Evolutionary conservation across 345 rosid genomes (phyloP).

Genomic region (Hibiscus trionum): DNA sequence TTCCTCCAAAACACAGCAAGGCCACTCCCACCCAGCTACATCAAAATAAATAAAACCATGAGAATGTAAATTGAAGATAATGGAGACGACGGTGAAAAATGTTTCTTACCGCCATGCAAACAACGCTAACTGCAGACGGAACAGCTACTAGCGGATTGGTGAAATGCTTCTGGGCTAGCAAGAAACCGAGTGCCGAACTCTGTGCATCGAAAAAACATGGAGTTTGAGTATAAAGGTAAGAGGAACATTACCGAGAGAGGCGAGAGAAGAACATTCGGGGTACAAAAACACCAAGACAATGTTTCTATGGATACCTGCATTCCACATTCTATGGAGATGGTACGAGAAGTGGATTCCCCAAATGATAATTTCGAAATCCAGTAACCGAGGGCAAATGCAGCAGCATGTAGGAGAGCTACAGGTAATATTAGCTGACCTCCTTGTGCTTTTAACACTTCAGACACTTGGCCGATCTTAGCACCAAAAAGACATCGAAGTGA

Average conservation of each 20-base stretch:
- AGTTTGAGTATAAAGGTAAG: background rate
- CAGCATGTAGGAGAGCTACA: slow-evolving; percentile 71
- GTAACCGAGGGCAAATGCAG: slow-evolving; percentile 87
- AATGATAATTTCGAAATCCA: slow-evolving; percentile 74
- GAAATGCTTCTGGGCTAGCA: slow-evolving; percentile 91
- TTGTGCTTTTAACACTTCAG: slow-evolving; percentile 83
- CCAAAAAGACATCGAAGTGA: slow-evolving; percentile 8
- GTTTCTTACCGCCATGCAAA: slow-evolving; percentile 86
- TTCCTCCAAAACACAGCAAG: slow-evolving; percentile 94
- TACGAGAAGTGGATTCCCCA: slow-evolving; percentile 96
- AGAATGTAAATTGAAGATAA: background rate
- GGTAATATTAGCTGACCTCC: slow-evolving; percentile 82
- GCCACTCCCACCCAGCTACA: slow-evolving; percentile 95
- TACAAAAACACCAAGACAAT: too few species aligned
- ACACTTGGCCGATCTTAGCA: slow-evolving; percentile 81
- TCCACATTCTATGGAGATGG: slow-evolving; percentile 96
- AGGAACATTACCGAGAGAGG: too few species aligned
- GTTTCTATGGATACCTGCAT: slow-evolving; percentile 57
- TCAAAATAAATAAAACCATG: background rate
- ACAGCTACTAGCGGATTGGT: slow-evolving; percentile 90
- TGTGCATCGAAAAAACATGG: slow-evolving; percentile 15
- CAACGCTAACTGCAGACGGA: slow-evolving; percentile 97
- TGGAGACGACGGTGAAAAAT: background rate
- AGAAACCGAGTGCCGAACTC: slow-evolving; percentile 97
- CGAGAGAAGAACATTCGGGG: too few species aligned